phyloP scores from a whole-genome alignment of 1,284 basidiomycete species.

The Ceratorhiza oryzae-sativae region DNA sequence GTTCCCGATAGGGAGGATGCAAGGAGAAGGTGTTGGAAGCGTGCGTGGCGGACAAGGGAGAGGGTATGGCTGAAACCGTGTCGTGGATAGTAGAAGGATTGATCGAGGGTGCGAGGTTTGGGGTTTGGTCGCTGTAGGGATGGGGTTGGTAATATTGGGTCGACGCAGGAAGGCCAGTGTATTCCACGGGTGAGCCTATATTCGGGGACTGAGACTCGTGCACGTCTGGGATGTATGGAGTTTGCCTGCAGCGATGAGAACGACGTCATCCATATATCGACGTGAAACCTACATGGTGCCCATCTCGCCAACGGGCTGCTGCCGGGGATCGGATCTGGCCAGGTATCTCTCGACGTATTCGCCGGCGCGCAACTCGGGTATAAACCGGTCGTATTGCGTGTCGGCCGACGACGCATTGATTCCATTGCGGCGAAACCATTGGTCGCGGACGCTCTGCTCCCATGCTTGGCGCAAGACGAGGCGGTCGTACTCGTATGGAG shows the following conservation, averaged over 20 bases:
- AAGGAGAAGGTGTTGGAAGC: background rate
- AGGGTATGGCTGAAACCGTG: background rate
- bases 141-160: conserved; percentile 1
- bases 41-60: background rate
- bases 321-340: conserved; percentile 3
- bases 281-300: background rate
- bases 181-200: background rate
- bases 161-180: background rate
- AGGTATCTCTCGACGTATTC: conserved; percentile 38
- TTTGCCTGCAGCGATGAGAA: background rate
- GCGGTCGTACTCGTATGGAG: conserved; percentile 36
- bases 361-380: conserved; percentile 31
- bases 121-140: background rate
- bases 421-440: conserved; percentile 32
- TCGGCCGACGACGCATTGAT: conserved; percentile 28
- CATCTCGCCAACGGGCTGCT: background rate
- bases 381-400: conserved; percentile 35
- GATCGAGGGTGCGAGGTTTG: background rate
- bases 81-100: background rate
- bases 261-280: background rate
- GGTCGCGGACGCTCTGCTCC: conserved; percentile 34
- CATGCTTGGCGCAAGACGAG: conserved; percentile 25
- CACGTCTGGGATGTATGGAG: background rate
- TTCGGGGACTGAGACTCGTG: background rate
- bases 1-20: conserved; percentile 7